Percentiles rank a stretch among this genome's conserved stretches.
Conservation (phyloP, 768 basidiomycete species). For the Termitomyces sp. region DNA sequence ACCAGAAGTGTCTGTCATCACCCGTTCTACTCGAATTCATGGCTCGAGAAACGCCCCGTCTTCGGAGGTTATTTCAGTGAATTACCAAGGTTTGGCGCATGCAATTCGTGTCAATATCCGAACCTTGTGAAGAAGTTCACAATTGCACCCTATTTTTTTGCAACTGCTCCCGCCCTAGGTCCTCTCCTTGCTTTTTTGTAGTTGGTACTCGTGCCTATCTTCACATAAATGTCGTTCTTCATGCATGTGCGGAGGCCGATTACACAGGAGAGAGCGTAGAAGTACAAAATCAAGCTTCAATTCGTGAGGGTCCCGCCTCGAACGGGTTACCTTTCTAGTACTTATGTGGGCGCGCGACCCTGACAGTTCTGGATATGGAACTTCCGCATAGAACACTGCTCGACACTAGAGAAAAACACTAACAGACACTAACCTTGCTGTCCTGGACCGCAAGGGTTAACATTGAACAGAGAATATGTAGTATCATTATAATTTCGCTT, state of each 20-base stretch:
- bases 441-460: background rate
- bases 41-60: too few species aligned
- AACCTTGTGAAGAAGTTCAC: background rate
- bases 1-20: background rate
- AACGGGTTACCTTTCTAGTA: background rate
- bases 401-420: background rate
- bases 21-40: background rate
- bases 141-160: background rate
- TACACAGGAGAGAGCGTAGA: background rate
- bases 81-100: too few species aligned
- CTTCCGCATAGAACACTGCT: constrained; percentile 7
- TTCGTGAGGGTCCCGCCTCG: background rate
- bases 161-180: background rate
- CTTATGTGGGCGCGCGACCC: background rate
- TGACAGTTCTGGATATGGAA: constrained; percentile 2
- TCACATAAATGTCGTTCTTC: background rate
- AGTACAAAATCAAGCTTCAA: background rate
- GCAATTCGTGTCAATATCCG: background rate
- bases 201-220: background rate
- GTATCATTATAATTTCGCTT: background rate
- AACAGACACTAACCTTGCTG: background rate
- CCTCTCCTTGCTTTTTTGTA: background rate
- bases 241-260: background rate
- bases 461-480: background rate
- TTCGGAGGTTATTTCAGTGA: too few species aligned